Evolutionary conservation across 352 stramenopile genomes (phyloP), one percentile per base, ranked within the genome.

Genomic region (Discostella stelligera): DNA sequence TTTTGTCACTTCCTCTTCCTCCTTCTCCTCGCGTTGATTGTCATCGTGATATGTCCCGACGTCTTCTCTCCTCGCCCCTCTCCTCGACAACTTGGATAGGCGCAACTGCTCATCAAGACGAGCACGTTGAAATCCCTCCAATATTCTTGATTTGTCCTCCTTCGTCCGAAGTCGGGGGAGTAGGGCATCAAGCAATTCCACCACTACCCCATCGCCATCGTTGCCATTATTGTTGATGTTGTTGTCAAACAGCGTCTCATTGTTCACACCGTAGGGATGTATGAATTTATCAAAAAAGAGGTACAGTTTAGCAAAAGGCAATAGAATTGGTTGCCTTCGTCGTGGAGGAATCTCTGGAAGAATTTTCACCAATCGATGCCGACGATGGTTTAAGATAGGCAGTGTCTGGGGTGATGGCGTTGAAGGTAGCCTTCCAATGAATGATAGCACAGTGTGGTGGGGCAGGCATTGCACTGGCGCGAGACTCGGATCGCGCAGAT

Each of bases 241-340:
- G 55, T 63, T 14, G 44, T 67, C 53, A 21, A 27, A 27, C 11
- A 14, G 13, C 13, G 3, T 3, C 1, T 30, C 50, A 3, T 59
- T 32, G 53, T 25, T 63, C 10, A 82, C 48, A 39, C 74, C 74
- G 39, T 82, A 82, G 54, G 74, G 74, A 30, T 77, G 61, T 18
- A 74, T 6, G 27, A 82, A 82, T 48, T 61, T 71, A 20, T 82
- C 74, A 64, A 79, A 78, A 25, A 77, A 77, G 32, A 72, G 48
- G 27, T 62, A 30, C 50, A 78, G 32, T 62, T 44, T 46, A 11
- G 53, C 59, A 20, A 53, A 58, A 8, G 25, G 27, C 20, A 52
- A 48, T 41, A 44, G 37, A 11, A 44, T 44, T 44, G 37, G 11
- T 44, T 41, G 32, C 9, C 4, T 9, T 41, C 11, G 37, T 44